Evolutionary conservation across 495 filamentous ascomycete species (phyloP).

Genomic region (Penicillium psychrofluorescens): DNA sequence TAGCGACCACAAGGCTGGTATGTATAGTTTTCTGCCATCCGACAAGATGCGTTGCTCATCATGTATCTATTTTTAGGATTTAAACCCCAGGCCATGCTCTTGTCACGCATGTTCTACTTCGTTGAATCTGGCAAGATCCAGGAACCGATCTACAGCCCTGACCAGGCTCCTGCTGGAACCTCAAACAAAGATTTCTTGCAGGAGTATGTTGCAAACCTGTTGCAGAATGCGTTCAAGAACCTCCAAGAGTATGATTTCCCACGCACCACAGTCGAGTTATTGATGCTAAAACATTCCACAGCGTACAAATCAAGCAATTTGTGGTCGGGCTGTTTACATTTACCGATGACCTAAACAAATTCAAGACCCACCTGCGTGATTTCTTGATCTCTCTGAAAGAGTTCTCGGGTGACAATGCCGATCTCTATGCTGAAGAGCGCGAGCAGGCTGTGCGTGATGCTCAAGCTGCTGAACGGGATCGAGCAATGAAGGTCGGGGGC

Average conservation of each 20-base stretch:
- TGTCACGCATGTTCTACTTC: constrained; percentile 95
- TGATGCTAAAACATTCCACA: constrained; percentile 38
- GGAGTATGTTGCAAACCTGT: constrained; percentile 74
- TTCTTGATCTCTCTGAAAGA: constrained; percentile 97
- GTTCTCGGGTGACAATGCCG: constrained; percentile 75
- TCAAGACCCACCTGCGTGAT: constrained; percentile 90
- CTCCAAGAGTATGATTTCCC: constrained; percentile 71
- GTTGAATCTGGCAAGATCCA: constrained; percentile 78
- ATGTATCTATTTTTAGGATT: constrained; percentile 49
- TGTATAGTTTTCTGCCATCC: constrained; percentile 7
- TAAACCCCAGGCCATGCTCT: constrained; percentile 88
- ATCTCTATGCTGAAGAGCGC: constrained; percentile 91
- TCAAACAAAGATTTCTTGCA: constrained; percentile 84
- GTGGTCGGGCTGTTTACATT: constrained; percentile 77
- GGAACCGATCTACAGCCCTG: constrained; percentile 77
- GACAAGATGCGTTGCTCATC: constrained; percentile 1
- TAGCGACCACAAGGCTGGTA: constrained; percentile 92
- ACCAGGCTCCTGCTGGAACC: constrained; percentile 76
- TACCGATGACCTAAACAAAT: constrained; percentile 75
- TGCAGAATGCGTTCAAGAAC: constrained; percentile 89
- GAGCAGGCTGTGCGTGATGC: constrained; percentile 77
- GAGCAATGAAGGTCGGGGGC: constrained; percentile 85
- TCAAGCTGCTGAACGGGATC: constrained; percentile 72
- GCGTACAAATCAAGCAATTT: constrained; percentile 80
- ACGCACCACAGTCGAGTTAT: not conserved